phyloP scores from a whole-genome alignment of 176 grass and related monocot species.

The Eremochloa ophiuroides region DNA sequence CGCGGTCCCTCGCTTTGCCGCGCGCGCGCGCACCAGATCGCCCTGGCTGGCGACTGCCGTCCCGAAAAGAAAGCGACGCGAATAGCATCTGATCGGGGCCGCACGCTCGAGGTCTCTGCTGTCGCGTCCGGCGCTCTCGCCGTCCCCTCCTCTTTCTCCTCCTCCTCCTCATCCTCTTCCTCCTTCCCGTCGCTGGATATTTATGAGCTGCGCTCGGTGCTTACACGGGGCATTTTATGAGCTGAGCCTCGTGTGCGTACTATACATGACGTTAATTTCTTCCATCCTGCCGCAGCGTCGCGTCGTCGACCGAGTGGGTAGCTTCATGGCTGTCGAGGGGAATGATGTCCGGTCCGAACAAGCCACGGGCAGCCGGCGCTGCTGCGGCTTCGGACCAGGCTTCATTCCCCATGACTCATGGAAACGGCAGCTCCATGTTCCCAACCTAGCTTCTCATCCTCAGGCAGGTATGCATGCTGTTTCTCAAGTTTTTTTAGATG shows the following conservation, averaged over 20 bases:
- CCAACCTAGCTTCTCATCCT: not conserved
- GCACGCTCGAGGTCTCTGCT: not conserved
- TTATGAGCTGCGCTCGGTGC: not conserved
- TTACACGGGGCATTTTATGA: not conserved
- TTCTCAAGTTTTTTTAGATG: not conserved
- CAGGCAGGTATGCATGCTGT: not conserved
- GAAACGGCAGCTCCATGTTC: conserved; percentile 1
- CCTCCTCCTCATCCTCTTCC: not conserved
- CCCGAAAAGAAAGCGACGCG: conserved; percentile 13
- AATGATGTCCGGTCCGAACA: conserved; percentile 50
- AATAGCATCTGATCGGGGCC: conserved; percentile 30
- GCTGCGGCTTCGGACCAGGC: conserved; percentile 59
- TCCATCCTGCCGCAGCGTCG: not conserved
- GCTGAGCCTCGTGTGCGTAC: not conserved
- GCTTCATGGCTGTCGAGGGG: conserved; percentile 49
- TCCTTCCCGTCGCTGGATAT: not conserved
- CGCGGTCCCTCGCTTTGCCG: not conserved
- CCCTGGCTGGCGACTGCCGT: conserved; percentile 1
- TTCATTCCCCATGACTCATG: conserved; percentile 65
- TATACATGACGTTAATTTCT: not conserved
- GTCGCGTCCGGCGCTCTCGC: conserved; percentile 9
- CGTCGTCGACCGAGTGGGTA: not conserved
- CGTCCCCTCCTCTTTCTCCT: not conserved
- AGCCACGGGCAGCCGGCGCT: not conserved
- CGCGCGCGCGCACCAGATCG: not conserved